Conservation (phyloP, 345 rosid species). For the Alliaria petiolata region DNA sequence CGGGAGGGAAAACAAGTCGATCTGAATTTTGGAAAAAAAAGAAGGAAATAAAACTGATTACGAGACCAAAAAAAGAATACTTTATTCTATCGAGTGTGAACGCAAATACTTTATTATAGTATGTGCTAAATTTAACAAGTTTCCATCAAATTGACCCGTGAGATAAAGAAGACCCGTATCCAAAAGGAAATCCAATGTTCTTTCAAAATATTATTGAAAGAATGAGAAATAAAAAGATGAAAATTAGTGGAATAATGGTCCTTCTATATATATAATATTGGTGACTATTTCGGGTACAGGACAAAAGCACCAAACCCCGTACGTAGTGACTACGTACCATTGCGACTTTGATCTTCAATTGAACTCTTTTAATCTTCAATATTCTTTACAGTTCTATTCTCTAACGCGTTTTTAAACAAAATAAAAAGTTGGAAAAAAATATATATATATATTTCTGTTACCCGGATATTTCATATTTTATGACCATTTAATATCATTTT, state of each 20-base stretch:
- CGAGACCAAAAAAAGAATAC: background rate
- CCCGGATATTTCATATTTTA: background rate
- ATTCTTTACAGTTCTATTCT: background rate
- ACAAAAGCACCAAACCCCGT: slow-evolving; percentile 25
- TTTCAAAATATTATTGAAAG: slow-evolving; percentile 1
- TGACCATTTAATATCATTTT: background rate
- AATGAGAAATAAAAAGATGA: background rate
- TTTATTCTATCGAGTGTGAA: no score
- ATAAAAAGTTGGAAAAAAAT: background rate
- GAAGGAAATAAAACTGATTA: background rate
- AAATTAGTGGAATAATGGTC: slow-evolving; percentile 14
- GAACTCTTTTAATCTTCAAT: no score
- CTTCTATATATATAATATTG: background rate
- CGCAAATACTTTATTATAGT: background rate
- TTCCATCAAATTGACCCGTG: slow-evolving; percentile 11
- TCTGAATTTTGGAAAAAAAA: background rate
- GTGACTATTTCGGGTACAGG: slow-evolving; percentile 5
- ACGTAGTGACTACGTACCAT: no score
- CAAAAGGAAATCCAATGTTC: background rate
- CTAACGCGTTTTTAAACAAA: slow-evolving; percentile 19
- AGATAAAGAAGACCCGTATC: slow-evolving; percentile 4
- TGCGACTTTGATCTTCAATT: background rate
- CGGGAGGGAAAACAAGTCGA: background rate
- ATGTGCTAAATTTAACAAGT: background rate
- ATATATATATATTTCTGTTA: background rate